A percentile compares a stretch with the other conserved stretches of the same genome.
Conservation (phyloP, 352 stramenopile species). For the Hyaloperonospora brassicae region DNA sequence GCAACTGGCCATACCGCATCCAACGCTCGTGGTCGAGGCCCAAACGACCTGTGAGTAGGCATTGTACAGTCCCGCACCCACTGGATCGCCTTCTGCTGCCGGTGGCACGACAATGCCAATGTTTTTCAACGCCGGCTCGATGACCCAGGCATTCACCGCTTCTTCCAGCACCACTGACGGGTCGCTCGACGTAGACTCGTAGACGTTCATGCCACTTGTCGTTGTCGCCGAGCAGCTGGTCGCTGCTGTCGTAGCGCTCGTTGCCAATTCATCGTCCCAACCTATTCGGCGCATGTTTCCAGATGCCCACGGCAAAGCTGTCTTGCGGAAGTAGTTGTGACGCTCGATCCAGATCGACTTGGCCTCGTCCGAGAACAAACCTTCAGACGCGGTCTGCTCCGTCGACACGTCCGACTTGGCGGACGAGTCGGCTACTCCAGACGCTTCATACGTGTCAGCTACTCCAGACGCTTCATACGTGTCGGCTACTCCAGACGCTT, state of each 20-base stretch:
- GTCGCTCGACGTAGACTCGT: conserved; percentile 27
- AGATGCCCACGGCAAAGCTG: conserved; percentile 46
- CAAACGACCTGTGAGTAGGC: conserved; percentile 72
- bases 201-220: conserved; percentile 40
- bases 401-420: not conserved
- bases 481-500: too few species aligned
- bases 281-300: conserved; percentile 59
- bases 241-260: conserved; percentile 31
- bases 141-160: conserved; percentile 48
- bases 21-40: conserved; percentile 51
- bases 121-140: conserved; percentile 29
- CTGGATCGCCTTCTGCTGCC: conserved; percentile 26
- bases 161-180: conserved; percentile 35
- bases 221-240: conserved; percentile 32
- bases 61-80: conserved; percentile 59
- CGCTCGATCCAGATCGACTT: conserved; percentile 65
- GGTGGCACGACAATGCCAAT: conserved; percentile 23
- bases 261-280: conserved; percentile 52
- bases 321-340: conserved; percentile 69
- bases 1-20: conserved; percentile 52
- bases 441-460: too few species aligned
- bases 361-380: conserved; percentile 25
- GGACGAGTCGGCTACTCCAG: too few species aligned
- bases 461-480: too few species aligned
- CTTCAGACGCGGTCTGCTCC: conserved; percentile 16